These are phyloP conservation scores for Puya raimondii DNA, from an alignment of 176 grass and related monocot species.

Conservation along the genomic window DNA sequence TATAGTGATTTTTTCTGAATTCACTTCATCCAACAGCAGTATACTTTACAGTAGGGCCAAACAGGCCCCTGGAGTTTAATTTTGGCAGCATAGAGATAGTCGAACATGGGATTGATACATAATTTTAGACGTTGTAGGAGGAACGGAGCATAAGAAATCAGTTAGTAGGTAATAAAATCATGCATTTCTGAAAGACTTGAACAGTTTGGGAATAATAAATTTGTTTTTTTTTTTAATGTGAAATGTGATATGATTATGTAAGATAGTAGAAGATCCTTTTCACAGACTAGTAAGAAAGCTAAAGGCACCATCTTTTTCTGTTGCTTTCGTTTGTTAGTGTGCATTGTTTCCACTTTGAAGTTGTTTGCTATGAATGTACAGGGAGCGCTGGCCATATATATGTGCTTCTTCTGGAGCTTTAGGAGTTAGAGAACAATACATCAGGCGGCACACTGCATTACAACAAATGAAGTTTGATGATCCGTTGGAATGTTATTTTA, in stretches of 20 bases:
- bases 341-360: neutral
- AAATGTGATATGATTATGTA: too few relatives aligned
- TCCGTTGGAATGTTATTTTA: constrained; percentile 24
- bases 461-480: constrained; percentile 74
- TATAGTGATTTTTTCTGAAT: neutral
- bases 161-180: too few relatives aligned
- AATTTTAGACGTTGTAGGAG: too few relatives aligned
- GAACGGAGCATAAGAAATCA: too few relatives aligned
- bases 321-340: neutral
- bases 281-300: neutral
- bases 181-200: too few relatives aligned
- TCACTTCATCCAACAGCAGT: neutral
- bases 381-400: constrained; percentile 65
- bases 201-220: too few relatives aligned
- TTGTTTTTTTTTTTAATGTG: too few relatives aligned
- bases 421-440: constrained; percentile 53
- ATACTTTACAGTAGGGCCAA: too few relatives aligned
- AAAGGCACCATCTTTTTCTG: neutral
- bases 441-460: constrained; percentile 43
- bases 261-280: too few relatives aligned
- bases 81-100: neutral
- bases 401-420: constrained; percentile 28
- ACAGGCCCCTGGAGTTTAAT: too few relatives aligned
- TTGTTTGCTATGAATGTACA: constrained; percentile 21
- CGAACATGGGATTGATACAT: too few relatives aligned